Conservation (phyloP, 176 grass and related monocot species). For the Dendrocalamus sinicus region DNA sequence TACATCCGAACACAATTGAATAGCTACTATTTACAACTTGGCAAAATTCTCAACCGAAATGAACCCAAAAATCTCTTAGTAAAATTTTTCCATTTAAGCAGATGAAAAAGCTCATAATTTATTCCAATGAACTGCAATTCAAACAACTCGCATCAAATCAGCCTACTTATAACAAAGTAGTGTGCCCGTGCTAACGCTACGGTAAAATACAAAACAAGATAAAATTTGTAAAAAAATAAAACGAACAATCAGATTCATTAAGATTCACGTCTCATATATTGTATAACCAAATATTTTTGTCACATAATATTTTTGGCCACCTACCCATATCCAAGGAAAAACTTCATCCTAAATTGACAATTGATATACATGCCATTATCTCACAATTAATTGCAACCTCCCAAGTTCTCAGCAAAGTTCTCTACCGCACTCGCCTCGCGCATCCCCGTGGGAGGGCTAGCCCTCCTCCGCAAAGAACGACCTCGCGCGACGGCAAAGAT, state of each 20-base stretch:
- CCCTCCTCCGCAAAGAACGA: no score
- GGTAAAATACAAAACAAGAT: no score
- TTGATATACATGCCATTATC: slow-evolving; percentile 4
- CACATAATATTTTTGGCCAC: no score
- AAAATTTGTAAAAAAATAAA: no score
- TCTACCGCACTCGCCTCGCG: no score
- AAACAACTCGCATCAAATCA: background rate
- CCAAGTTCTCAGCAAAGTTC: background rate
- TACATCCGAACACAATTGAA: background rate
- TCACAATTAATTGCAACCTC: background rate
- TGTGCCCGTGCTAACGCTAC: no score
- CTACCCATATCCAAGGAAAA: slow-evolving; percentile 10
- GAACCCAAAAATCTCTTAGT: background rate
- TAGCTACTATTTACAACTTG: background rate
- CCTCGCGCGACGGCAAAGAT: no score
- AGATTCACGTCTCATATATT: no score
- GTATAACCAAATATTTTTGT: no score
- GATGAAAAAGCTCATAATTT: background rate
- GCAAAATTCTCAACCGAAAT: background rate
- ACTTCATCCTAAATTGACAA: background rate
- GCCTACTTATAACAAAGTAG: background rate
- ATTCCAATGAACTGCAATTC: background rate
- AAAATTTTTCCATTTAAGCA: background rate
- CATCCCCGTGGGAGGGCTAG: no score
- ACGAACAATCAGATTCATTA: no score